Evolutionary conservation across 2,329 filamentous ascomycete species (phyloP).

Genomic region (Pestalotiopsis sp.): DNA sequence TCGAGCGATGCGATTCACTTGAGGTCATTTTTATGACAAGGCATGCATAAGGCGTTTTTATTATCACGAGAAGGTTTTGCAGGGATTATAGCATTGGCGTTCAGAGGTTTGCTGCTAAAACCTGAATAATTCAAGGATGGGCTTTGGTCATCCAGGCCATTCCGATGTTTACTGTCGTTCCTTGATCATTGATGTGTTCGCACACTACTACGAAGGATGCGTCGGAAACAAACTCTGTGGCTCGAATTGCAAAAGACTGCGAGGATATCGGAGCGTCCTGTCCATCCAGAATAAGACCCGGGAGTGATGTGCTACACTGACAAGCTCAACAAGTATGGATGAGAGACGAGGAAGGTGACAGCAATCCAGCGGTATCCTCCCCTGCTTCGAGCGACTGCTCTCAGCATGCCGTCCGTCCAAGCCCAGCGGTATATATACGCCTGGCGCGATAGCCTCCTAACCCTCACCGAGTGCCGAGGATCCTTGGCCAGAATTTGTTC

Average conservation of each 20-base stretch:
- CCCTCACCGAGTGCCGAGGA: not conserved
- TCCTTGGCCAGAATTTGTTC: not conserved
- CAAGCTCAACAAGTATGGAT: too few species aligned
- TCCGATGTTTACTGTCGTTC: not conserved
- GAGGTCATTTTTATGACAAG: constrained; percentile 3
- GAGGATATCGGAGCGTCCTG: too few species aligned
- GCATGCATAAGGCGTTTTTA: constrained; percentile 16
- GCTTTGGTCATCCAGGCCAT: not conserved
- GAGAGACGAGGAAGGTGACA: too few species aligned
- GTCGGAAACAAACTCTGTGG: too few species aligned
- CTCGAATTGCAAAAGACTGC: too few species aligned
- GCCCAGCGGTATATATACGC: not conserved
- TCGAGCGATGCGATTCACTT: not conserved
- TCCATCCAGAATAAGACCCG: not conserved
- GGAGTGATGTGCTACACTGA: too few species aligned
- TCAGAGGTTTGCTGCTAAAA: not conserved
- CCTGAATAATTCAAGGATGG: constrained; percentile 3
- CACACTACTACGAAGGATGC: too few species aligned
- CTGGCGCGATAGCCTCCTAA: not conserved
- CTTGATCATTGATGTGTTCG: not conserved
- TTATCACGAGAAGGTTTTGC: constrained; percentile 3
- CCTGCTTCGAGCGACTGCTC: not conserved
- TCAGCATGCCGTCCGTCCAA: not conserved
- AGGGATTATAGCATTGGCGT: constrained; percentile 16
- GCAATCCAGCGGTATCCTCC: not conserved